Base-by-base conservation (phyloP, 257 asterid genomes). In the Gynochthodes officinalis region DNA sequence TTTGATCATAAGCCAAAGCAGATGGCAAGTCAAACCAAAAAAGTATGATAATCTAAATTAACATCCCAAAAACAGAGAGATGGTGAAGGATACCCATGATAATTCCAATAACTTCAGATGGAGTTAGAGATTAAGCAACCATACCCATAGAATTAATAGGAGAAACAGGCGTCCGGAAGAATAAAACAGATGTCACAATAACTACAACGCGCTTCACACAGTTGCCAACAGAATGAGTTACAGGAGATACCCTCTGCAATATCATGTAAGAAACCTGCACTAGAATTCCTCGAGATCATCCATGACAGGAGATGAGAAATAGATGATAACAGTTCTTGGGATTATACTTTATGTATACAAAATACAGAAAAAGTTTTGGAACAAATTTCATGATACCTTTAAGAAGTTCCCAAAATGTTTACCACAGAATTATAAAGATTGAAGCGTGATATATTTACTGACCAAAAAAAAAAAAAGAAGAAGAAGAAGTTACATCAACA, bases 191-290 rank as follows among this genome's bases (percentile, higher is more conserved):
- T 14, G 94, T 74, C 66, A 93, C 97, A 13, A 93, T 93, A 68
- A 91, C 97, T 68, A 89, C 98, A 72, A 91, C 97, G 40, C 97
- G 90, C 84, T 93, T 93, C 53, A 89, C 96, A 50, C 96, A 91
- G 85, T 93, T 93, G 55, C 93, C 96, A 19, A 93, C 97, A 4
- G 98, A 91, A 76, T 93, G 98, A n/a, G 96, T 91, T 50, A 93
- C 91, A 15, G 96, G 98, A 21, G 97, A 93, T 55, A 91, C 96
- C 44, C 97, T 90, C 82, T 89, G 94, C 84, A 93, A 76, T 78
- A 93, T 88, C 97, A 91, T 93, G 86, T 91, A 93, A 16, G 98
- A 84, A 60, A 93, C 94, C 96, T 93, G 92, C 80, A 74, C 50
- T 69, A 81, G 42, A 50, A 79, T 60, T 18, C 60, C 69, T 49